A percentile compares a stretch with the other conserved stretches of the same genome.
Evolutionary conservation across 2,329 filamentous ascomycete species (phyloP).

Genomic region (Lecanosticta acicola): DNA sequence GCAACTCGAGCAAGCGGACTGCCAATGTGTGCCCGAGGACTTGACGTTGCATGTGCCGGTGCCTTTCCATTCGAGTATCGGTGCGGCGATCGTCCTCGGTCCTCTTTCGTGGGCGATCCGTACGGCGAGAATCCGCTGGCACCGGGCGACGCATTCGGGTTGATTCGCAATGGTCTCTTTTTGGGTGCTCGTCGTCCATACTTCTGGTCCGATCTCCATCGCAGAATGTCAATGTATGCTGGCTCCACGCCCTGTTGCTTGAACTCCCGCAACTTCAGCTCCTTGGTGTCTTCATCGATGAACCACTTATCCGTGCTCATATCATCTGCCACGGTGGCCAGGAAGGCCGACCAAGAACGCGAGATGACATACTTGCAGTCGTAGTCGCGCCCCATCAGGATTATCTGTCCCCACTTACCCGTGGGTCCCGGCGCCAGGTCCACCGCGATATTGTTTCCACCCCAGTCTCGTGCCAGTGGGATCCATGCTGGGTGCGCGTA

Average conservation of each 20-base stretch:
- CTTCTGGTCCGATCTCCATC: slow-evolving; percentile 95
- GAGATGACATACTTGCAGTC: slow-evolving; percentile 97
- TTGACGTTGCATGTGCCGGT: slow-evolving; percentile 53
- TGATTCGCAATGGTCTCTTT: slow-evolving; percentile 44
- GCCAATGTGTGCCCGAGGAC: slow-evolving; percentile 60
- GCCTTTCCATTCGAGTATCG: slow-evolving; percentile 58
- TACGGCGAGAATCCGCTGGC: slow-evolving; percentile 54
- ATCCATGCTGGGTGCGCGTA: slow-evolving; percentile 96
- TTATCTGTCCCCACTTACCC: slow-evolving; percentile 93
- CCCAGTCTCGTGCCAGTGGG: slow-evolving; percentile 92
- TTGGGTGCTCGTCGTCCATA: slow-evolving; percentile 59
- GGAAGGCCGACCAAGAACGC: slow-evolving; percentile 81
- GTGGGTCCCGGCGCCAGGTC: slow-evolving; percentile 85
- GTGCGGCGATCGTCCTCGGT: slow-evolving; percentile 66
- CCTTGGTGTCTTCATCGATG: slow-evolving; percentile 85
- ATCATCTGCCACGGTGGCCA: slow-evolving; percentile 85
- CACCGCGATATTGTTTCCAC: slow-evolving; percentile 92
- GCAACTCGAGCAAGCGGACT: slow-evolving; percentile 69
- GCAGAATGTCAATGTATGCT: slow-evolving; percentile 85
- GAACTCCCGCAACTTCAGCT: slow-evolving; percentile 90
- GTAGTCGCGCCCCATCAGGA: slow-evolving; percentile 94
- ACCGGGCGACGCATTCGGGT: slow-evolving; percentile 48
- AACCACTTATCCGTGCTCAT: slow-evolving; percentile 82
- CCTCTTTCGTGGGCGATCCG: slow-evolving; percentile 53
- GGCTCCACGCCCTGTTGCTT: slow-evolving; percentile 85